Conservation (phyloP, 2,329 filamentous ascomycete genomes). For the Botrytis byssoidea region DNA sequence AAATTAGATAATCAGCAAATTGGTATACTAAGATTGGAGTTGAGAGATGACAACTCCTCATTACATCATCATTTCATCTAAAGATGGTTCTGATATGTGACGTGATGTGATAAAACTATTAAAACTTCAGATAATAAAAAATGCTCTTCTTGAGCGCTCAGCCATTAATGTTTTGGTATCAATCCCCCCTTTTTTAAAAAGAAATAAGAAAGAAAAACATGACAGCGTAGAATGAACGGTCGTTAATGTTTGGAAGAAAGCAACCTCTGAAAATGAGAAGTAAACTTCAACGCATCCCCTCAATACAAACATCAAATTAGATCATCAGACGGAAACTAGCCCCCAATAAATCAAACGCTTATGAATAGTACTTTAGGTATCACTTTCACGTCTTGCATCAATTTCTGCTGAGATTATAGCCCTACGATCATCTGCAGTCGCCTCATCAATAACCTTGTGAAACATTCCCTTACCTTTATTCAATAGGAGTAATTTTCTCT, state of each 20-base stretch:
- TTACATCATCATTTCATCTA: slow-evolving; percentile 16
- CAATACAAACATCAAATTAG: slow-evolving; percentile 4
- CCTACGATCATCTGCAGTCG: slow-evolving; percentile 10
- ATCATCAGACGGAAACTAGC: slow-evolving; percentile 18
- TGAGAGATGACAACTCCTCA: not conserved
- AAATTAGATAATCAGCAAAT: slow-evolving; percentile 9
- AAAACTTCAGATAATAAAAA: not conserved
- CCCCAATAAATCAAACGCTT: slow-evolving; percentile 16
- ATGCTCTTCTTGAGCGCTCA: not conserved
- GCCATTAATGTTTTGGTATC: not conserved
- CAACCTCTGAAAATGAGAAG: slow-evolving; percentile 11
- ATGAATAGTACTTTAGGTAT: slow-evolving; percentile 8
- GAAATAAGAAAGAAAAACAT: not conserved
- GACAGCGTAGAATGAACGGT: not conserved
- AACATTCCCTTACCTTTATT: slow-evolving; percentile 35
- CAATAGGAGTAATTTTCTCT: slow-evolving; percentile 48
- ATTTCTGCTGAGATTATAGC: slow-evolving; percentile 4
- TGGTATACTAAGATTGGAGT: not conserved
- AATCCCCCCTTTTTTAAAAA: not conserved
- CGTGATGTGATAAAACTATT: slow-evolving; percentile 10
- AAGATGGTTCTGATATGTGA: slow-evolving; percentile 17
- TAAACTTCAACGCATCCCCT: slow-evolving; percentile 11
- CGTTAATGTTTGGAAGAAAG: slow-evolving; percentile 1
- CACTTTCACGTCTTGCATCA: slow-evolving; percentile 7
- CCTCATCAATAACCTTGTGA: slow-evolving; percentile 19